A percentile compares a stretch with the other conserved stretches of the same genome.
Evolutionary conservation across 345 rosid species (phyloP).

Genomic region (Euclidium syriacum): DNA sequence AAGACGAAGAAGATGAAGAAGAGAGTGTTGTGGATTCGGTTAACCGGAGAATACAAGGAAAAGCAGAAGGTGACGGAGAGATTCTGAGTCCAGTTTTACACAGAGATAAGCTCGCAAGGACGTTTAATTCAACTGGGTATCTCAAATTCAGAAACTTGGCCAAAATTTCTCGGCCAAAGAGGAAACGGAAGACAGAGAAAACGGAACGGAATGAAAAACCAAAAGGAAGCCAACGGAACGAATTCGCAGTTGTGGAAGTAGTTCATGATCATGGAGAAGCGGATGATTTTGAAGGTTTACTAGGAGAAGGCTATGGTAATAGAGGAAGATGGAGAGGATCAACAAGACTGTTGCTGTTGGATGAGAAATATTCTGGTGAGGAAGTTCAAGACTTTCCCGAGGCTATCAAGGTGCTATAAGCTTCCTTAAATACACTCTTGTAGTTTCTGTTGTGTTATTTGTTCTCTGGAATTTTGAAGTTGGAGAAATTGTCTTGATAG

Average conservation of each 20-base stretch:
- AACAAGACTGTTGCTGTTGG: slow-evolving; percentile 86
- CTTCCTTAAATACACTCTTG: background rate
- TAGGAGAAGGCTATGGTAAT: slow-evolving; percentile 64
- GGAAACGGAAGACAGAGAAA: slow-evolving; percentile 39
- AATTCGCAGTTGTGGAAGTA: slow-evolving; percentile 53
- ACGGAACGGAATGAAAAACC: slow-evolving; percentile 23
- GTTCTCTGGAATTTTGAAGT: background rate
- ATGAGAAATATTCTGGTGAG: slow-evolving; percentile 52
- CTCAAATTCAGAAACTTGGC: slow-evolving; percentile 75
- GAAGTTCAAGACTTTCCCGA: slow-evolving; percentile 61
- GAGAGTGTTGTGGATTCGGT: slow-evolving; percentile 30
- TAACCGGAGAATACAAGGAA: slow-evolving; percentile 41
- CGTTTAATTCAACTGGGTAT: slow-evolving; percentile 61
- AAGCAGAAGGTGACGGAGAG: slow-evolving; percentile 47
- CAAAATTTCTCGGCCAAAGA: slow-evolving; percentile 68
- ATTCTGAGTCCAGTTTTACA: slow-evolving; percentile 48
- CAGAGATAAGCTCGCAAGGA: slow-evolving; percentile 57
- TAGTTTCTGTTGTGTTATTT: background rate
- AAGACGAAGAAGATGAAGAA: slow-evolving; percentile 8
- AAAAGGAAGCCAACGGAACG: slow-evolving; percentile 36
- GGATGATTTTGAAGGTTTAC: slow-evolving; percentile 55
- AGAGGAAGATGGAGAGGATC: slow-evolving; percentile 71
- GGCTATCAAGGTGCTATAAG: slow-evolving; percentile 68
- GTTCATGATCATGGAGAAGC: slow-evolving; percentile 38
- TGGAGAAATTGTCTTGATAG: slow-evolving; percentile 31